phyloP scores from a whole-genome alignment of 2,329 filamentous ascomycete genomes.

The Zalaria obscura region DNA sequence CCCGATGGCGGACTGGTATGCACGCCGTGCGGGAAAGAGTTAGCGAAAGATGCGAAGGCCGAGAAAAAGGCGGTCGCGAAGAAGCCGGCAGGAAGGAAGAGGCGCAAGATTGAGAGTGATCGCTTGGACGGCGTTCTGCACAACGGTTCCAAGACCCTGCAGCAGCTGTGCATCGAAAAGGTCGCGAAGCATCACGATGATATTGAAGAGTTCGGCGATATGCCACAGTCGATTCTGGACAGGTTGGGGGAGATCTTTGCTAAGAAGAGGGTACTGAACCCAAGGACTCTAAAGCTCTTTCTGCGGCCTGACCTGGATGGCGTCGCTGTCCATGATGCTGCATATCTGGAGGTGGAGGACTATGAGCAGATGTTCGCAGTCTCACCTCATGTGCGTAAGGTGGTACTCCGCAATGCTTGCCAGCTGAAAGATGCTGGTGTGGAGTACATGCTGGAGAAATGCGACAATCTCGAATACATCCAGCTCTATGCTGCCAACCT shows the following conservation, averaged over 20 bases:
- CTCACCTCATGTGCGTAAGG: conserved; percentile 51
- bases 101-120: conserved; percentile 69
- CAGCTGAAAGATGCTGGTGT: conserved; percentile 81
- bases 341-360: conserved; percentile 59
- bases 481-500: conserved; percentile 78
- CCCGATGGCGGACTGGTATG: conserved; percentile 81
- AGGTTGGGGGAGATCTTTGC: conserved; percentile 49
- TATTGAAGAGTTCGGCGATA: conserved; percentile 49
- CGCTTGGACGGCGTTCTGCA: conserved; percentile 61
- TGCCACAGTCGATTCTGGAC: conserved; percentile 42
- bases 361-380: conserved; percentile 68
- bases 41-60: conserved; percentile 51
- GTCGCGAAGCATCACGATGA: conserved; percentile 49
- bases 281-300: conserved; percentile 34
- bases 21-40: conserved; percentile 61
- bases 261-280: conserved; percentile 44
- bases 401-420: conserved; percentile 73
- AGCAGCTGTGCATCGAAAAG: conserved; percentile 50
- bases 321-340: conserved; percentile 47
- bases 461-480: conserved; percentile 54
- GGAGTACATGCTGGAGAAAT: conserved; percentile 63
- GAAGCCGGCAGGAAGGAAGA: conserved; percentile 42
- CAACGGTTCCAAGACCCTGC: conserved; percentile 54
- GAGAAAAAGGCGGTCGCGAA: conserved; percentile 44
- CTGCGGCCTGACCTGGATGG: conserved; percentile 37